Evolutionary conservation across 352 stramenopile species (phyloP), one percentile per base, ranked within the genome.

Genomic region (Pythium coloratum): DNA sequence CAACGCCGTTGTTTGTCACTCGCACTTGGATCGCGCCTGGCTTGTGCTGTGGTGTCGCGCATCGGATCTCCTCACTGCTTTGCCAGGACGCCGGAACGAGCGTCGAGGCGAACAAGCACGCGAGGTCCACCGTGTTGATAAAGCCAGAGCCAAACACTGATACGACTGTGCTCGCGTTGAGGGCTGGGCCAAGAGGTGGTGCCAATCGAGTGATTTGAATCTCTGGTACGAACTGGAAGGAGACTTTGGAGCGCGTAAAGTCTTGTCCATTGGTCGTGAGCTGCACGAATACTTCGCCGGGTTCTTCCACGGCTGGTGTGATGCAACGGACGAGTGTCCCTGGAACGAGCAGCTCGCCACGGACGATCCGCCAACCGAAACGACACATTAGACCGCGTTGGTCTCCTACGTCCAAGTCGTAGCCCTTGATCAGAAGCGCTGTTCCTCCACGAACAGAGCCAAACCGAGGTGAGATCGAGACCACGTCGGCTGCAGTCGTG

Each of bases 1-100:
- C 92, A 3, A 94, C 50, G 8, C 83, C 89, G 50, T 98, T 96
- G 70, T 88, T 86, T 2, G 88, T 84, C 3, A 98, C 80, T 9
- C 76, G 78, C 13, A 99, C 76, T 32, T 71, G 73, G 9, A 95
- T 82, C 33, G 70, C 28, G 34, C 87, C 91, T 24, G 88, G 79
- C 7, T 36, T 66, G 20, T 88, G 82, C 13, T 64, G 67, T 60
- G 93, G 91, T 16, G 87, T 77, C 0, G 67, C 59, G 53, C 90
- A 96, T 12, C 75, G 71, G 26, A 97, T 73, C 61, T 86, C 73
- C 0, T 50, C 71, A 0, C 66, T 28, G 33, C 76, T 89, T 14
- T 83, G 61, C 64, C 84, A 95, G 0, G 59, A 66, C 20, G 86
- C 89, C 2, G 78, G 69, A 2, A 83, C 59, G 2, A 58, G 61